Conservation (phyloP, 2,329 filamentous ascomycete species). For the Botrytis medusae region DNA sequence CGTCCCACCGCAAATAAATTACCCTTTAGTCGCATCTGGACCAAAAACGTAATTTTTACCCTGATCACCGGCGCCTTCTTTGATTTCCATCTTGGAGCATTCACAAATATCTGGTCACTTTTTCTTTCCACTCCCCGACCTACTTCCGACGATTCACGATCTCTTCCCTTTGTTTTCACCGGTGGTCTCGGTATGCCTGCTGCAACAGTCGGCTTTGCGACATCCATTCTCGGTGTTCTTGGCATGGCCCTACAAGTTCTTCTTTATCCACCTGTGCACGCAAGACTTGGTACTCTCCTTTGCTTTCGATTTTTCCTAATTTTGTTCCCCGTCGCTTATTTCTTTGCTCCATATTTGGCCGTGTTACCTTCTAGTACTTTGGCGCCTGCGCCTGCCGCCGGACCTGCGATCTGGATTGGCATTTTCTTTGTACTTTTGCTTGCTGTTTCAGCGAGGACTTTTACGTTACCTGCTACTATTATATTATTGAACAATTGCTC, state of each 20-base stretch:
- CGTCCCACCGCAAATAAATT: slow-evolving; percentile 21
- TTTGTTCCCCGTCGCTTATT: slow-evolving; percentile 67
- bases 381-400: slow-evolving; percentile 43
- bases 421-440: slow-evolving; percentile 54
- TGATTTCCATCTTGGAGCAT: slow-evolving; percentile 43
- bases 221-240: slow-evolving; percentile 66
- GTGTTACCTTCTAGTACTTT: slow-evolving; percentile 43
- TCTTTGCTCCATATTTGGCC: slow-evolving; percentile 65
- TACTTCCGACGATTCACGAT: background rate
- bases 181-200: slow-evolving; percentile 69
- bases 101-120: slow-evolving; percentile 58
- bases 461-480: slow-evolving; percentile 56
- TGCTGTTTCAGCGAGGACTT: slow-evolving; percentile 59
- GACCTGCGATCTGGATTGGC: slow-evolving; percentile 54
- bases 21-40: slow-evolving; percentile 29
- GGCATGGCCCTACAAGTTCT: slow-evolving; percentile 69
- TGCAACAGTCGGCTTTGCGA: slow-evolving; percentile 65
- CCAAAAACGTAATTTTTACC: slow-evolving; percentile 44
- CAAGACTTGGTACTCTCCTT: slow-evolving; percentile 62
- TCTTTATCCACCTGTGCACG: slow-evolving; percentile 65
- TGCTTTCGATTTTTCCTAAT: slow-evolving; percentile 66
- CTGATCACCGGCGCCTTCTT: slow-evolving; percentile 51
- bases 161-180: slow-evolving; percentile 47
- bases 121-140: slow-evolving; percentile 59
- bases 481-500: slow-evolving; percentile 62